Conservation (phyloP, 345 rosid genomes). For the Aquilaria yunnanensis region DNA sequence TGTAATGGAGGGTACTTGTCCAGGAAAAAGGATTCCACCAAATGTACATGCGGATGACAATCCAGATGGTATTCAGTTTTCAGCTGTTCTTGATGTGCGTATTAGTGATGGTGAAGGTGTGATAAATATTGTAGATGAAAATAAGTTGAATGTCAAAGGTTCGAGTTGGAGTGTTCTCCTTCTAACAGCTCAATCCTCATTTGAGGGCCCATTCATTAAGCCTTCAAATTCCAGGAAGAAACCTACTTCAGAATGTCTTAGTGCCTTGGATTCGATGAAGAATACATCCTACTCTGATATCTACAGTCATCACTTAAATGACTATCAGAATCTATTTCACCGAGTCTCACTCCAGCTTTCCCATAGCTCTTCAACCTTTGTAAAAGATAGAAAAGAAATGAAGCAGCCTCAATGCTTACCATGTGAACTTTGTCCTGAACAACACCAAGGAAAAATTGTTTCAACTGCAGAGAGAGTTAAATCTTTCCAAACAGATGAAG, state of each 20-base stretch:
- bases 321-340: slow-evolving; percentile 72
- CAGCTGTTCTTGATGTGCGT: slow-evolving; percentile 56
- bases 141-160: slow-evolving; percentile 63
- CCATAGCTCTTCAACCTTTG: slow-evolving; percentile 29
- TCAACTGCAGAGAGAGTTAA: slow-evolving; percentile 70
- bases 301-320: slow-evolving; percentile 56
- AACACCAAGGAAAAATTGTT: slow-evolving; percentile 18
- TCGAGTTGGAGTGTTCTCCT: slow-evolving; percentile 71
- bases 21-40: slow-evolving; percentile 58
- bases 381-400: slow-evolving; percentile 3
- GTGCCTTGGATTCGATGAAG: slow-evolving; percentile 33
- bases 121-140: slow-evolving; percentile 40
- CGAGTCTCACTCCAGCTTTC: slow-evolving; percentile 67
- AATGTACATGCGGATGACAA: slow-evolving; percentile 26
- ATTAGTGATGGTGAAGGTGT: slow-evolving; percentile 49
- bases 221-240: slow-evolving; percentile 70
- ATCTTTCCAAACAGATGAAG: slow-evolving; percentile 69
- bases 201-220: slow-evolving; percentile 69
- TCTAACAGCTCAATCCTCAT: slow-evolving; percentile 65
- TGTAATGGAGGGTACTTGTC: slow-evolving; percentile 65
- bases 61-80: slow-evolving; percentile 62
- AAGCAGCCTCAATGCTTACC: slow-evolving; percentile 10
- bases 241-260: slow-evolving; percentile 40
- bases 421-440: slow-evolving; percentile 12
- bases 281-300: slow-evolving; percentile 57